Evolutionary conservation across 2,329 filamentous ascomycete genomes (phyloP).

Genomic region (Claviceps digitariae): DNA sequence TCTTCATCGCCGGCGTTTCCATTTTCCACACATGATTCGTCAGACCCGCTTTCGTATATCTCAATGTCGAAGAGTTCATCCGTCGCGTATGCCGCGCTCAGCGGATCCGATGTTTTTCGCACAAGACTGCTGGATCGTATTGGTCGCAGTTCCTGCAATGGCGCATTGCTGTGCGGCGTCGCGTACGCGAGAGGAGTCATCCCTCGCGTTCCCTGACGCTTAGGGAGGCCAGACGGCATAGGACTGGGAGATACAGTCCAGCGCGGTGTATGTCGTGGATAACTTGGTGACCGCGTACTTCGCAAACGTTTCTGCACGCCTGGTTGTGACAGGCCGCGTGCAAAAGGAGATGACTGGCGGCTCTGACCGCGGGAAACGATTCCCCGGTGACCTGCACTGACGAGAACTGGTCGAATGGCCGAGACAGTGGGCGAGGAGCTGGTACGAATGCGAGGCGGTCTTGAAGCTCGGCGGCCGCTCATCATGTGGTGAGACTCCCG

Average conservation of each 20-base stretch:
- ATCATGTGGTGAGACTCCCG: constrained; percentile 28
- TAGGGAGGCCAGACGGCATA: constrained; percentile 20
- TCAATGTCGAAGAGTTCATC: constrained; percentile 23
- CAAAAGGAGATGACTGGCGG: constrained; percentile 19
- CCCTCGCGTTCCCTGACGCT: constrained; percentile 16
- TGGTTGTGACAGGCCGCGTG: constrained; percentile 14
- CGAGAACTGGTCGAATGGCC: constrained; percentile 24
- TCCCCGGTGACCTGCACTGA: constrained; percentile 25
- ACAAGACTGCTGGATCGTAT: constrained; percentile 16
- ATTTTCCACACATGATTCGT: constrained; percentile 20
- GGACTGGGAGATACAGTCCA: constrained; percentile 38
- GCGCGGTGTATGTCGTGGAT: constrained; percentile 39
- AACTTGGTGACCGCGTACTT: constrained; percentile 44
- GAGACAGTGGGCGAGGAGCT: constrained; percentile 34
- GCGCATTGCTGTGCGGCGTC: constrained; percentile 56
- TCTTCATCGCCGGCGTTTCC: constrained; percentile 14
- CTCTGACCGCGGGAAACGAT: constrained; percentile 29
- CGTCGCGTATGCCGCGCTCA: constrained; percentile 19
- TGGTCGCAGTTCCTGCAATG: constrained; percentile 27
- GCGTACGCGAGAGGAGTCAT: constrained; percentile 58
- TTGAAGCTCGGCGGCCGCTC: constrained; percentile 26
- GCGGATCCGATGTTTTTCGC: constrained; percentile 16
- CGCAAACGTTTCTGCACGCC: constrained; percentile 35
- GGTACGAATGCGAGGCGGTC: constrained; percentile 37
- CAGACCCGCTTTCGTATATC: constrained; percentile 22